Percentiles rank a stretch among this genome's conserved stretches.
Evolutionary conservation across 78 protist species (phyloP).

Genomic region (Dictyostelium brefeldianum): DNA sequence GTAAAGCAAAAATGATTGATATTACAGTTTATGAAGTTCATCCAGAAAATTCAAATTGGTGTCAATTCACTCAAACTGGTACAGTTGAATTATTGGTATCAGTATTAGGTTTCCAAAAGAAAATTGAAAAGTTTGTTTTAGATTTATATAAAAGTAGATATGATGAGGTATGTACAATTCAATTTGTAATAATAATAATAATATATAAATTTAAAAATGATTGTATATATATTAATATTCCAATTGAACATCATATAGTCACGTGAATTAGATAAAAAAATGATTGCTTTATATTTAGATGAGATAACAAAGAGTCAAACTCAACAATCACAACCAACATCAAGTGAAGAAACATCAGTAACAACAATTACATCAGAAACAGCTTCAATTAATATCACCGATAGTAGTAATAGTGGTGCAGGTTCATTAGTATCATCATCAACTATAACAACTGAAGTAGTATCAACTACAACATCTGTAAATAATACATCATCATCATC

Average conservation of each 20-base stretch:
- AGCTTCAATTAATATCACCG: constrained; percentile 1
- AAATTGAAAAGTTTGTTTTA: constrained; percentile 61
- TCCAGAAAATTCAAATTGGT: constrained; percentile 76
- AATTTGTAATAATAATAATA: neutral
- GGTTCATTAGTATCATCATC: neutral
- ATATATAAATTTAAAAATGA: neutral
- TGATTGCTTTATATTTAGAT: constrained; percentile 34
- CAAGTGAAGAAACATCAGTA: neutral
- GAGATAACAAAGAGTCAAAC: neutral
- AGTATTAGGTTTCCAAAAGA: constrained; percentile 75
- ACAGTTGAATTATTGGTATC: constrained; percentile 62
- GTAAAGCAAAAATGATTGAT: constrained; percentile 47
- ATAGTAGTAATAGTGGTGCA: neutral
- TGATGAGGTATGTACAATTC: constrained; percentile 24
- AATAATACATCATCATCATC: neutral
- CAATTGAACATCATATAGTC: neutral
- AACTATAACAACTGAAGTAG: neutral
- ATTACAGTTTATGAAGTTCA: constrained; percentile 62
- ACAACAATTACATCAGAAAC: constrained; percentile 1
- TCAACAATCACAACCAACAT: neutral
- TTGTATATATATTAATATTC: neutral
- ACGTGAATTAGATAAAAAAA: constrained; percentile 35
- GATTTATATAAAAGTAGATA: constrained; percentile 56
- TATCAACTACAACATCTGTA: too few relatives aligned
- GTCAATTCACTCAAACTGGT: constrained; percentile 77